Percentiles rank a stretch among this genome's conserved stretches.
Conservation (phyloP, 2,329 filamentous ascomycete species). For the Diaporthe longicolla region DNA sequence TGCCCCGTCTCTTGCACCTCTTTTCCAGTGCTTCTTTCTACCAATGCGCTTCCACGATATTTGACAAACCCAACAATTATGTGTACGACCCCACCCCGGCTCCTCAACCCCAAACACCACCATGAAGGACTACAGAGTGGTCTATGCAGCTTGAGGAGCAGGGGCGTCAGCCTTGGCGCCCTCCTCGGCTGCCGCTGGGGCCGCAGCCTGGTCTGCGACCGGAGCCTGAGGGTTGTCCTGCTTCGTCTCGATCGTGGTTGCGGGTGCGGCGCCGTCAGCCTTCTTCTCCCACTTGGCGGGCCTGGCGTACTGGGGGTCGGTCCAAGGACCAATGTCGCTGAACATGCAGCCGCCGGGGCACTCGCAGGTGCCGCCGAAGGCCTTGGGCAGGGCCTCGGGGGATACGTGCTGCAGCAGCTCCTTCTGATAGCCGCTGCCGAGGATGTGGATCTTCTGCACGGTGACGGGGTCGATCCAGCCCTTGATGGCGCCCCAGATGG, state of each 20-base stretch:
- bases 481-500: conserved; percentile 89
- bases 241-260: conserved; percentile 49
- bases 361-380: conserved; percentile 86
- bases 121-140: conserved; percentile 43
- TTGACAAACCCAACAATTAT: conserved; percentile 32
- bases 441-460: conserved; percentile 93
- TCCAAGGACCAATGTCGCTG: conserved; percentile 94
- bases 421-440: conserved; percentile 84
- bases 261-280: conserved; percentile 48
- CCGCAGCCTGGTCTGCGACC: conserved; percentile 47
- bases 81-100: background rate
- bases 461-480: conserved; percentile 97
- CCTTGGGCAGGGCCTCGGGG: conserved; percentile 88
- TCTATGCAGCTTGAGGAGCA: conserved; percentile 52
- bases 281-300: conserved; percentile 75
- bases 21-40: conserved; percentile 32
- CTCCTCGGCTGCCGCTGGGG: conserved; percentile 51
- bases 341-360: conserved; percentile 87
- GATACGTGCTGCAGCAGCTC: conserved; percentile 89
- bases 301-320: conserved; percentile 76
- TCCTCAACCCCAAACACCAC: conserved; percentile 24
- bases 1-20: conserved; percentile 16
- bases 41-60: conserved; percentile 27
- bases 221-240: conserved; percentile 52
- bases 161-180: conserved; percentile 54